Evolutionary conservation across 75 land plant genomes (phyloP), one percentile per base, ranked within the genome.

Genomic region (Cryptomeria japonica): DNA sequence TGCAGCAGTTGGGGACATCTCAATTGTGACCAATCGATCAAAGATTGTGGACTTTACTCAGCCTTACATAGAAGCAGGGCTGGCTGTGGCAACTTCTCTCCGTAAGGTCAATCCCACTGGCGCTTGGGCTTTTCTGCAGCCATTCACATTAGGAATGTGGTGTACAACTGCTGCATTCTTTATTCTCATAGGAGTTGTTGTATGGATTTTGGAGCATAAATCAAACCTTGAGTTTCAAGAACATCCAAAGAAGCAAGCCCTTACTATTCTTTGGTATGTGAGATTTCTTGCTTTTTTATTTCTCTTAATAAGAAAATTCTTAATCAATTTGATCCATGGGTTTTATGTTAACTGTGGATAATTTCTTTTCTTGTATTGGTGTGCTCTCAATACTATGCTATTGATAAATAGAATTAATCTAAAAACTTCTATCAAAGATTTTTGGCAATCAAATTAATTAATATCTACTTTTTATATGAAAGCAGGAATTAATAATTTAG

Each of bases 121-220:
- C 36, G 73, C 90, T 19, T 95, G 90, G 94, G 92, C 93, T 1
- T 95, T 95, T 78, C 58, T 95, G 31, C 78, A 79, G 37, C 95
- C 95, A 58, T 95, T 95, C 44, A 91, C 93, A 34, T 19, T 77
- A 22, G 53, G 14, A 38, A 89, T 94, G 93, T 95, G 96, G 96
- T 83, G 87, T 87, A 91, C 88, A 25, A 94, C 92, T 1, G 91
- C 38, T 15, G 31, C 86, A 36, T 95, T 86, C n/a, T 95, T 94
- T 85, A 86, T 95, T 38, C 44, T 91, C 32, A 87, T 92, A 34
- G 96, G 95, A 64, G 85, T 83, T 22, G 93, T 94, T 53, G 89
- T 95, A 34, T 94, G 95, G 96, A 89, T 91, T 86, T 86, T 93
- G 53, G 95, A 95, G 89, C 95, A 91, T 61, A 83, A 90, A 83